A percentile compares a stretch with the other conserved stretches of the same genome.
phyloP scores from a whole-genome alignment of 2,329 filamentous ascomycete genomes.

The Colletotrichum gigasporum region DNA sequence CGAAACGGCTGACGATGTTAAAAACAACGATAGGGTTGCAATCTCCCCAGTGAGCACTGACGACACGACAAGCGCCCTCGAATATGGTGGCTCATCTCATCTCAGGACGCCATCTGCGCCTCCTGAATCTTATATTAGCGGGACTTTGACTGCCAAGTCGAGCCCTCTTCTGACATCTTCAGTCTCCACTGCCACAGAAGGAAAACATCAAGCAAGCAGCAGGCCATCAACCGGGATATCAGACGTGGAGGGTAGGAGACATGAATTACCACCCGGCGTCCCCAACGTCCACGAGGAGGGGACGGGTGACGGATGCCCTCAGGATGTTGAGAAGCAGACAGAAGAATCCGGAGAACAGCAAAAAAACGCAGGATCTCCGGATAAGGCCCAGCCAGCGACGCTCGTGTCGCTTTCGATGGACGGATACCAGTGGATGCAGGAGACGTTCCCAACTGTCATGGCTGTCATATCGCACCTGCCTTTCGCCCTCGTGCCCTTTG shows the following conservation, averaged over 20 bases:
- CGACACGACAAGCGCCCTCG: too few relatives aligned
- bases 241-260: not conserved
- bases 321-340: too few relatives aligned
- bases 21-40: too few relatives aligned
- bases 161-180: conserved; percentile 8
- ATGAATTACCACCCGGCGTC: not conserved
- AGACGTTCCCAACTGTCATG: conserved; percentile 76
- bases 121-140: too few relatives aligned
- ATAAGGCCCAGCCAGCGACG: conserved; percentile 48
- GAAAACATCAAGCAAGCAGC: not conserved
- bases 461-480: conserved; percentile 74
- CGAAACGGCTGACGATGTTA: too few relatives aligned
- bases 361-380: too few relatives aligned
- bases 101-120: too few relatives aligned
- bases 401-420: conserved; percentile 60
- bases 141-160: not conserved
- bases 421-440: conserved; percentile 67
- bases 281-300: too few relatives aligned
- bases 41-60: too few relatives aligned
- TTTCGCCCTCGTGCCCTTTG: conserved; percentile 74
- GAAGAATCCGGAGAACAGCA: conserved; percentile 17
- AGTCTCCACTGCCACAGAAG: not conserved
- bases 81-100: too few relatives aligned
- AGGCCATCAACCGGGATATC: not conserved
- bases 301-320: too few relatives aligned